phyloP scores from a whole-genome alignment of 805 yeast species.

The Wickerhamomyces bisporus region DNA sequence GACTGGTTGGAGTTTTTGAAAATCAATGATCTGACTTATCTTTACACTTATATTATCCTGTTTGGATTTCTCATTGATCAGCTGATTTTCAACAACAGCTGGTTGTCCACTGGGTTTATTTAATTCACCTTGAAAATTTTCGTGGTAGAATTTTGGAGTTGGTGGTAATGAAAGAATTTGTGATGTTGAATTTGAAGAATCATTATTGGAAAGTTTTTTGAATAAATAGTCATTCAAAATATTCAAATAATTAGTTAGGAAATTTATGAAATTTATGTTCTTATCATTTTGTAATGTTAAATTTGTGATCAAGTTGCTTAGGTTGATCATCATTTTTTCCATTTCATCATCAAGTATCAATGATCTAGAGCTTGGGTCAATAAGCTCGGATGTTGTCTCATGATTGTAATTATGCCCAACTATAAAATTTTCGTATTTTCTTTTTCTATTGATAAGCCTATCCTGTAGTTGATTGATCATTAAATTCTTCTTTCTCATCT shows the following conservation, averaged over 20 bases:
- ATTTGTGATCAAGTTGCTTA: constrained; percentile 14
- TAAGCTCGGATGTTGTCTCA: too few relatives aligned
- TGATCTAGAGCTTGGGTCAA: too few relatives aligned
- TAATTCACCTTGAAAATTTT: constrained; percentile 2
- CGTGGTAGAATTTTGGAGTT: constrained; percentile 12
- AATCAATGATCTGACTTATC: constrained; percentile 6
- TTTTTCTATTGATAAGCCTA: constrained; percentile 6
- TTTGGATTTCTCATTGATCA: not conserved
- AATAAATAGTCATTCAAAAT: constrained; percentile 3
- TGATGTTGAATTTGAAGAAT: not conserved
- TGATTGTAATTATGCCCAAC: constrained; percentile 1
- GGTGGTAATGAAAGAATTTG: constrained; percentile 8
- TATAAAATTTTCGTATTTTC: constrained; percentile 8
- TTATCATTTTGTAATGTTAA: constrained; percentile 11
- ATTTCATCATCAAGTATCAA: constrained; percentile 17
- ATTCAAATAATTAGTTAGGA: constrained; percentile 5
- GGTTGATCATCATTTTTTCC: constrained; percentile 14
- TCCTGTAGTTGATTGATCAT: constrained; percentile 17
- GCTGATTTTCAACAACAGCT: not conserved
- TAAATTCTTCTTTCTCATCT: constrained; percentile 15
- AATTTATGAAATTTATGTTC: constrained; percentile 7
- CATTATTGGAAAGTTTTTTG: not conserved
- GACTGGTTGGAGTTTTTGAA: constrained; percentile 3
- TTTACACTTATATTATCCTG: constrained; percentile 4
- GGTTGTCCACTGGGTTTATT: too few relatives aligned